phyloP scores from a whole-genome alignment of 805 yeast genomes.

The Metschnikowia noctiluminum region DNA sequence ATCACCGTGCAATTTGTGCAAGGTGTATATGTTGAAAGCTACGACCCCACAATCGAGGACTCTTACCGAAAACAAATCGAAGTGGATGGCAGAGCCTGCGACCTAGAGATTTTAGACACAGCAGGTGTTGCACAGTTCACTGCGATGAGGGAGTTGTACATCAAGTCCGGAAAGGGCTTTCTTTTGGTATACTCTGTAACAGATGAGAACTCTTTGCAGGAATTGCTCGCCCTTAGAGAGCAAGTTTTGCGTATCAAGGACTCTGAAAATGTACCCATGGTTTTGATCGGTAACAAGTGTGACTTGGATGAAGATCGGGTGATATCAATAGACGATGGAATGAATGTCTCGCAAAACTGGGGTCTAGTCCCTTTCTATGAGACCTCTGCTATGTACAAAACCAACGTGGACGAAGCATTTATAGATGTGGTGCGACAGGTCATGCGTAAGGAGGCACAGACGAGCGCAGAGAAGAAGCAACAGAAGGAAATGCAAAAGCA shows the following conservation, averaged over 20 bases:
- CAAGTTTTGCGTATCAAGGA: slow-evolving; percentile 85
- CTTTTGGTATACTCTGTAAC: slow-evolving; percentile 57
- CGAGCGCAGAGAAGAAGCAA: slow-evolving; percentile 43
- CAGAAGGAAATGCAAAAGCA: slow-evolving; percentile 41
- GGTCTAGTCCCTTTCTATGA: slow-evolving; percentile 90
- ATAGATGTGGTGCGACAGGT: slow-evolving; percentile 86
- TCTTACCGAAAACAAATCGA: slow-evolving; percentile 86
- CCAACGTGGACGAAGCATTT: slow-evolving; percentile 89
- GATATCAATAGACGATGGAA: slow-evolving; percentile 79
- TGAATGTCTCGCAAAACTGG: slow-evolving; percentile 79
- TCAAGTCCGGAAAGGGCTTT: slow-evolving; percentile 81
- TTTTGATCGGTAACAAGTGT: slow-evolving; percentile 86
- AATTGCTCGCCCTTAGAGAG: slow-evolving; percentile 72
- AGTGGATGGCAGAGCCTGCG: slow-evolving; percentile 83
- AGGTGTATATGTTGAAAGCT: slow-evolving; percentile 83
- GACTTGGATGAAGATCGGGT: slow-evolving; percentile 74
- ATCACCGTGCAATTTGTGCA: slow-evolving; percentile 90
- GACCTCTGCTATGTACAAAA: slow-evolving; percentile 86
- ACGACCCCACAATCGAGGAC: slow-evolving; percentile 97
- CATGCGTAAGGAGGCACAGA: slow-evolving; percentile 64
- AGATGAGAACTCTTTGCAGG: slow-evolving; percentile 66
- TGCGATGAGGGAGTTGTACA: slow-evolving; percentile 88
- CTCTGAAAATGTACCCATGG: slow-evolving; percentile 76
- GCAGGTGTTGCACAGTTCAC: slow-evolving; percentile 84
- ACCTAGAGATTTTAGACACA: slow-evolving; percentile 66